These are phyloP conservation scores for Zizania palustris DNA, from an alignment of 202 grass and related monocot species.

Conservation along the genomic window DNA sequence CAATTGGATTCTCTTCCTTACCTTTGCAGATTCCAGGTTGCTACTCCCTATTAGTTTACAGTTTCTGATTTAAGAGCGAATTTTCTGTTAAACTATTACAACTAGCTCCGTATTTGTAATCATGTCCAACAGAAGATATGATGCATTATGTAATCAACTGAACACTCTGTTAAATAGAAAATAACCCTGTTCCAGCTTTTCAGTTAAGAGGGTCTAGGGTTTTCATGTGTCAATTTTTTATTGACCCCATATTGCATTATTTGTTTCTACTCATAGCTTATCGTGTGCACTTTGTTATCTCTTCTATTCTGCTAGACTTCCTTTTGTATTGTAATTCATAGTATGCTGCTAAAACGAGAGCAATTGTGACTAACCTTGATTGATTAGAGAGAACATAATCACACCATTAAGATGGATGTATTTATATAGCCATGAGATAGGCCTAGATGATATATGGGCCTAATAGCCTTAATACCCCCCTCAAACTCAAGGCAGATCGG, in stretches of 20 bases:
- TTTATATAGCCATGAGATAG: no score
- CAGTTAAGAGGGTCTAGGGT: not conserved
- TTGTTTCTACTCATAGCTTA: not conserved
- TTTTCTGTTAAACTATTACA: conserved; percentile 41
- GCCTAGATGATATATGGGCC: no score
- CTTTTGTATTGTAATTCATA: not conserved
- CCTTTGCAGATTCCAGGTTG: conserved; percentile 97
- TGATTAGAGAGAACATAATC: no score
- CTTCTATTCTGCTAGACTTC: not conserved
- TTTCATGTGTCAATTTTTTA: not conserved
- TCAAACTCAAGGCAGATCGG: no score
- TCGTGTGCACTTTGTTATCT: not conserved
- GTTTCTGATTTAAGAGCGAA: conserved; percentile 13
- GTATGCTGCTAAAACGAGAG: conserved; percentile 5
- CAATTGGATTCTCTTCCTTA: conserved; percentile 95
- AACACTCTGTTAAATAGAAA: conserved; percentile 17
- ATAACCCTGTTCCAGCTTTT: conserved; percentile 20
- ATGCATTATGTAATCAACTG: not conserved
- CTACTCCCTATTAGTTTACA: conserved; percentile 29
- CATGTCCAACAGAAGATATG: conserved; percentile 5
- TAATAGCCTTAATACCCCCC: no score
- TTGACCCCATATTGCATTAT: not conserved
- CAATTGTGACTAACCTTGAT: no score
- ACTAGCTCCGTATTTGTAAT: conserved; percentile 18
- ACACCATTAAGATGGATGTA: no score